A percentile compares a stretch with the other conserved stretches of the same genome.
Evolutionary conservation across 352 stramenopile species (phyloP).

Genomic region (Saprolegnia diclina): DNA sequence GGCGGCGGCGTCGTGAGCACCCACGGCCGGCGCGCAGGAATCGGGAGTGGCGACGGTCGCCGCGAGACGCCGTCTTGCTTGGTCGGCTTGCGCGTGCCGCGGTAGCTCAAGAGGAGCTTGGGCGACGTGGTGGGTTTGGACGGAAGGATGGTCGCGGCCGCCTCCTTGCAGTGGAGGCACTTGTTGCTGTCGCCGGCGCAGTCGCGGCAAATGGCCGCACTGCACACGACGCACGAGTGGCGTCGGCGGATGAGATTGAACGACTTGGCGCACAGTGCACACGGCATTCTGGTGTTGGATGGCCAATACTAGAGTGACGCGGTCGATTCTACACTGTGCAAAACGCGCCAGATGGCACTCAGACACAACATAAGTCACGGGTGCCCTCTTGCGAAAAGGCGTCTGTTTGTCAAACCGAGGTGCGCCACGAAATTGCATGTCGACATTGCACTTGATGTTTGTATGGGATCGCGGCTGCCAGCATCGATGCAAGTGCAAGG

Average conservation of each 20-base stretch:
- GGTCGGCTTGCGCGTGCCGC: neutral
- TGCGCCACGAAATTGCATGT: too few relatives aligned
- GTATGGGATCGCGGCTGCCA: too few relatives aligned
- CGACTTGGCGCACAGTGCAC: neutral
- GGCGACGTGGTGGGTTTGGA: neutral
- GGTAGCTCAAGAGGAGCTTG: neutral
- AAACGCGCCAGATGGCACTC: neutral
- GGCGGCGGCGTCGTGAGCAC: neutral
- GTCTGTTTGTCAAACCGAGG: too few relatives aligned
- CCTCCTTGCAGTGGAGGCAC: neutral
- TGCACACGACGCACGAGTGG: neutral
- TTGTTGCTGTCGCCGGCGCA: neutral
- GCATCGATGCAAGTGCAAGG: too few relatives aligned
- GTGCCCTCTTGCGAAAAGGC: too few relatives aligned
- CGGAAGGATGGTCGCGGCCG: neutral
- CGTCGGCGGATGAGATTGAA: neutral
- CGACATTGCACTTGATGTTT: too few relatives aligned
- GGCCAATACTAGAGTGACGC: neutral
- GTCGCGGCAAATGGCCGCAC: neutral
- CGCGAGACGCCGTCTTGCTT: neutral
- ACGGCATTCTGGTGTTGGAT: neutral
- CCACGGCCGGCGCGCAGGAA: neutral
- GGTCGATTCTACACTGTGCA: neutral
- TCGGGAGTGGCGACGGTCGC: neutral
- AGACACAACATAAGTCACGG: neutral